Evolutionary conservation across 352 stramenopile genomes (phyloP).

Genomic region (Pythium rhizo-oryzae): DNA sequence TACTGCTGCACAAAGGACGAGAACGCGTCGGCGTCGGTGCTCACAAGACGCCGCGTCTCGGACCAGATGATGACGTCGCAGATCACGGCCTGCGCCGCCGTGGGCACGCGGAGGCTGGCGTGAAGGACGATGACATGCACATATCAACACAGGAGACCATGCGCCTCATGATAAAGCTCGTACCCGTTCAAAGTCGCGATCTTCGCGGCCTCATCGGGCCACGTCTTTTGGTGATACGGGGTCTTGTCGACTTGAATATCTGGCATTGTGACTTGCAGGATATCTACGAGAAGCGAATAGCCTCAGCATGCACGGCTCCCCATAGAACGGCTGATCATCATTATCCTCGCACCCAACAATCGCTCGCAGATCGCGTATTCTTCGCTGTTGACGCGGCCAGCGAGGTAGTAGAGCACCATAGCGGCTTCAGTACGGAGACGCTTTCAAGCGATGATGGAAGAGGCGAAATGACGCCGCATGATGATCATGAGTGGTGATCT

Average conservation of each 20-base stretch:
- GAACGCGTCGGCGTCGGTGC: conserved; percentile 65
- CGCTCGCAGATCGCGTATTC: conserved; percentile 78
- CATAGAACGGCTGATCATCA: background rate
- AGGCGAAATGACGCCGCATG: background rate
- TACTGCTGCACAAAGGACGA: conserved; percentile 60
- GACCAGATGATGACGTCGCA: conserved; percentile 73
- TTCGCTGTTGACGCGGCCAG: conserved; percentile 65
- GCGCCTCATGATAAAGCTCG: conserved; percentile 18
- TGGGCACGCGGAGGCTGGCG: conserved; percentile 46
- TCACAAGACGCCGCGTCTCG: conserved; percentile 62
- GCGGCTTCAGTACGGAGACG: no score
- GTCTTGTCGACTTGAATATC: conserved; percentile 63
- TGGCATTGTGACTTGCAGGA: conserved; percentile 49
- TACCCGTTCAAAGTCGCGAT: conserved; percentile 56
- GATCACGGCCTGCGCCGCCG: conserved; percentile 46
- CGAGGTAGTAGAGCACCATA: conserved; percentile 66
- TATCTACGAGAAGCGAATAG: conserved; percentile 35
- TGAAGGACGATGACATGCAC: no score
- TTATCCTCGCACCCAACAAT: conserved; percentile 46
- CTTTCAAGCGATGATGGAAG: background rate
- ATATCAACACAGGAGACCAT: no score
- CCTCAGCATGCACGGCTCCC: background rate
- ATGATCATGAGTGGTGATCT: background rate
- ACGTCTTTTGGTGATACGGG: conserved; percentile 46
- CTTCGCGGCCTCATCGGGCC: conserved; percentile 45